phyloP scores from a whole-genome alignment of 2,329 filamentous ascomycete genomes.

The Pseudopithomyces chartarum region DNA sequence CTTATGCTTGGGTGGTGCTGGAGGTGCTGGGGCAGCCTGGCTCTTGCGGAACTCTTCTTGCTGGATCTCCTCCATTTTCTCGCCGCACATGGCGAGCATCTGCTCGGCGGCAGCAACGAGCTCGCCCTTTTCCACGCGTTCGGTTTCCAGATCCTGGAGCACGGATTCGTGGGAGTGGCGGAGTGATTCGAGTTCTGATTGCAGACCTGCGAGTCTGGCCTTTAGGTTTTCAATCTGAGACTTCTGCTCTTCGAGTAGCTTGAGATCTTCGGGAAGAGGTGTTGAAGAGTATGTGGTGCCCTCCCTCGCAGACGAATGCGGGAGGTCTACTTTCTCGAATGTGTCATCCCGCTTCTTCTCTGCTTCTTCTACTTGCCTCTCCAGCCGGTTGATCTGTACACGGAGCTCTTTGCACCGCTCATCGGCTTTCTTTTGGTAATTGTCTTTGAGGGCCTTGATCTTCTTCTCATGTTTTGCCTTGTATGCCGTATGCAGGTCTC shows the following conservation, averaged over 20 bases:
- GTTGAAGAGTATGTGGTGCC: slow-evolving; percentile 12
- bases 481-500: slow-evolving; percentile 90
- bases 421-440: slow-evolving; percentile 85
- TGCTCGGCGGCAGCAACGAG: slow-evolving; percentile 81
- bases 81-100: slow-evolving; percentile 71
- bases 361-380: slow-evolving; percentile 76
- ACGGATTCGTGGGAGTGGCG: slow-evolving; percentile 72
- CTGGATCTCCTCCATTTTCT: slow-evolving; percentile 46
- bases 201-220: slow-evolving; percentile 75
- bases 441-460: slow-evolving; percentile 82
- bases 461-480: slow-evolving; percentile 98
- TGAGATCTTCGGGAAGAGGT: slow-evolving; percentile 48
- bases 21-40: slow-evolving; percentile 39
- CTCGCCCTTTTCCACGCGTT: slow-evolving; percentile 83
- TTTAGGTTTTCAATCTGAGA: slow-evolving; percentile 71
- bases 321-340: slow-evolving; percentile 61
- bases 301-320: slow-evolving; percentile 13
- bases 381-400: slow-evolving; percentile 68
- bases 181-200: slow-evolving; percentile 72
- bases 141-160: slow-evolving; percentile 69
- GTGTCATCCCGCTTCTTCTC: slow-evolving; percentile 68
- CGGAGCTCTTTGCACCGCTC: slow-evolving; percentile 85
- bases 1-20: slow-evolving; percentile 10
- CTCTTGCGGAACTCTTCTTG: slow-evolving; percentile 58
- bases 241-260: slow-evolving; percentile 65